A percentile compares a stretch with the other conserved stretches of the same genome.
Conservation (phyloP, 768 basidiomycete genomes). For the Lyophyllum shimeji region DNA sequence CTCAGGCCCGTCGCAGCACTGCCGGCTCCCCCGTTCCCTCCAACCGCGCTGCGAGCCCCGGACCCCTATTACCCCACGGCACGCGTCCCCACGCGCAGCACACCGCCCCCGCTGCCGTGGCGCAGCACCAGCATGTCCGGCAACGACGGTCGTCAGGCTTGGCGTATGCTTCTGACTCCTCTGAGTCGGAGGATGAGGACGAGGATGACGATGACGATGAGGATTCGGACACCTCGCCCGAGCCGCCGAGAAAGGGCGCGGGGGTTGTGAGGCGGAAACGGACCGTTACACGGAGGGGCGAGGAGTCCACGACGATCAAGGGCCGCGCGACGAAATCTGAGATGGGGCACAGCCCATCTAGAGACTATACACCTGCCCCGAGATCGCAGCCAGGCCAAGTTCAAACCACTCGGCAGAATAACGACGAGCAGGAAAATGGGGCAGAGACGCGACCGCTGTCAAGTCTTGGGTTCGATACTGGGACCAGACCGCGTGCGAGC, state of each 20-base stretch:
- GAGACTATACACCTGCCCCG: constrained; percentile 16
- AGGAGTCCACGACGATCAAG: constrained; percentile 11
- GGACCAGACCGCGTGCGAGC: constrained; percentile 46
- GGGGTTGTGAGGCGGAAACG: constrained; percentile 8
- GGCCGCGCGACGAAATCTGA: constrained; percentile 37
- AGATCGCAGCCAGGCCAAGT: constrained; percentile 30
- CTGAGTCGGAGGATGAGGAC: constrained; percentile 29
- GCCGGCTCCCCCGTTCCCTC: constrained; percentile 60
- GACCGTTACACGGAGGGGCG: constrained; percentile 14
- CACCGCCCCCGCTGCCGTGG: not conserved
- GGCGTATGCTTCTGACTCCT: constrained; percentile 24
- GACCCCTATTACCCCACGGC: constrained; percentile 28
- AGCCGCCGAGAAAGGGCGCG: not conserved
- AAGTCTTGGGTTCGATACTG: constrained; percentile 29
- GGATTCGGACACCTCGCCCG: constrained; percentile 23
- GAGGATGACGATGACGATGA: constrained; percentile 31
- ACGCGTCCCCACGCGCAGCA: not conserved
- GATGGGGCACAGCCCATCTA: constrained; percentile 34
- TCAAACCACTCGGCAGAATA: not conserved
- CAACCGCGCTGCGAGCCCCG: constrained; percentile 29
- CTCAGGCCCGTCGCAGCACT: constrained; percentile 63
- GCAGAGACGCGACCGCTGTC: constrained; percentile 31
- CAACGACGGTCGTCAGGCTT: constrained; percentile 12
- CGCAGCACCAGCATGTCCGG: not conserved
- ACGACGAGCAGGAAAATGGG: constrained; percentile 2